Evolutionary conservation across 768 basidiomycete genomes (phyloP).

Genomic region (Phylloporus sp.): DNA sequence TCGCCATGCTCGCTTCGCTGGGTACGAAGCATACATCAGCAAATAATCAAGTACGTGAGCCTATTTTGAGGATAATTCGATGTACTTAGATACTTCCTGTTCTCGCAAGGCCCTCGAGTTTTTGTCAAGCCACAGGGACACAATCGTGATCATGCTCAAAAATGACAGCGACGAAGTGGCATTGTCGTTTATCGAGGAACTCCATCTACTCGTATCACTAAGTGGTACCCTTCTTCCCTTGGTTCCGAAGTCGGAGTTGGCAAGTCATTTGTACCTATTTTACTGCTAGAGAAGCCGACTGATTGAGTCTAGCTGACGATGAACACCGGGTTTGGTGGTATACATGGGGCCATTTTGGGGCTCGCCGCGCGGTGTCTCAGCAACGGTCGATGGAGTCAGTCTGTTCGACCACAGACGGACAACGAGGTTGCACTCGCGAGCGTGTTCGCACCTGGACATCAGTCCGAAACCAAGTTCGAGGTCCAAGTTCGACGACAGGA

Average conservation of each 20-base stretch:
- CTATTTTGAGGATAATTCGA: neutral
- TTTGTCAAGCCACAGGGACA: constrained; percentile 77
- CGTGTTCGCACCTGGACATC: constrained; percentile 51
- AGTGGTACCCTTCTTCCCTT: constrained; percentile 64
- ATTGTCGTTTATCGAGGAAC: constrained; percentile 69
- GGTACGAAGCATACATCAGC: constrained; percentile 65
- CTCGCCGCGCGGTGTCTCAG: constrained; percentile 72
- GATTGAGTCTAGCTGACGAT: constrained; percentile 43
- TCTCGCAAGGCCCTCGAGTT: constrained; percentile 67
- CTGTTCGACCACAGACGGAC: constrained; percentile 62
- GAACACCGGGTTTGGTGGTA: constrained; percentile 77
- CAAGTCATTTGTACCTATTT: constrained; percentile 33
- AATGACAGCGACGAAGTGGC: constrained; percentile 63
- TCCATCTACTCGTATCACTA: constrained; percentile 73
- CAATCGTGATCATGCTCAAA: constrained; percentile 77
- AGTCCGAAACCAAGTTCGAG: constrained; percentile 56
- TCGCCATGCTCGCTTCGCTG: constrained; percentile 73
- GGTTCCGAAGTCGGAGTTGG: constrained; percentile 76
- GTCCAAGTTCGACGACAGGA: constrained; percentile 52
- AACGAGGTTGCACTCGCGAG: constrained; percentile 56
- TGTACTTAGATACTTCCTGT: neutral
- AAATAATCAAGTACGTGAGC: constrained; percentile 57
- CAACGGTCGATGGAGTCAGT: constrained; percentile 52
- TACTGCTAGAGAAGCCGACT: neutral
- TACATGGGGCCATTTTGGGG: constrained; percentile 75